Evolutionary conservation across 306 rosid species (phyloP).

Genomic region (Dicorynia guianensis): DNA sequence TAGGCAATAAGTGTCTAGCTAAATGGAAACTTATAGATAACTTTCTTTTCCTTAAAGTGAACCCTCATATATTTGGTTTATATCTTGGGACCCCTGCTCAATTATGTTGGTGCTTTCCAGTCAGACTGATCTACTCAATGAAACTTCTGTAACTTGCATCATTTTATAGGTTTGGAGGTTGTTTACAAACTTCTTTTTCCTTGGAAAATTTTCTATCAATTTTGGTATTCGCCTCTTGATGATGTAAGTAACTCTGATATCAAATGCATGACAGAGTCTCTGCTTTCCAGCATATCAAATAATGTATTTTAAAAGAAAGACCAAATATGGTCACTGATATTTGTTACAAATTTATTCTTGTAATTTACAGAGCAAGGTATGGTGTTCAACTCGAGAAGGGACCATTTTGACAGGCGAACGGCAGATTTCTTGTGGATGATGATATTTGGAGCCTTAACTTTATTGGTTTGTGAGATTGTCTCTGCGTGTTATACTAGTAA

Average conservation of each 20-base stretch:
- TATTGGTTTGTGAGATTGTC: conserved; percentile 64
- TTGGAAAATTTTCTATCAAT: conserved; percentile 84
- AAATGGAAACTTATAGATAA: conserved; percentile 1
- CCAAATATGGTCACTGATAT: background rate
- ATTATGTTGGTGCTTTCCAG: conserved; percentile 6
- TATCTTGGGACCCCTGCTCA: background rate
- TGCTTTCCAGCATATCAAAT: conserved; percentile 4
- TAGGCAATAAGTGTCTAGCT: background rate
- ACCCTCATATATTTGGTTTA: background rate
- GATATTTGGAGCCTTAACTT: conserved; percentile 76
- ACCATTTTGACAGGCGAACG: conserved; percentile 84
- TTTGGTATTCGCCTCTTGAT: conserved; percentile 90
- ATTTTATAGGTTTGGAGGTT: conserved; percentile 92
- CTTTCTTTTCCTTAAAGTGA: conserved; percentile 12
- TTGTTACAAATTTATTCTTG: conserved; percentile 24
- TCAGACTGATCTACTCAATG: background rate
- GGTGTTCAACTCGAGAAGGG: conserved; percentile 97
- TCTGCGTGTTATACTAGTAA: conserved; percentile 15
- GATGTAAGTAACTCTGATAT: conserved; percentile 70
- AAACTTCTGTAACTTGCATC: conserved; percentile 33
- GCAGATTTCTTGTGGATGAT: conserved; percentile 99
- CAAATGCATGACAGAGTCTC: conserved; percentile 15
- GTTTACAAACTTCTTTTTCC: conserved; percentile 86
- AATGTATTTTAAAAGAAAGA: background rate
- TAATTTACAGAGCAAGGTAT: conserved; percentile 77